A percentile compares a stretch with the other conserved stretches of the same genome.
phyloP scores from a whole-genome alignment of 78 protist genomes.

The Dictyostelium firmibasis region DNA sequence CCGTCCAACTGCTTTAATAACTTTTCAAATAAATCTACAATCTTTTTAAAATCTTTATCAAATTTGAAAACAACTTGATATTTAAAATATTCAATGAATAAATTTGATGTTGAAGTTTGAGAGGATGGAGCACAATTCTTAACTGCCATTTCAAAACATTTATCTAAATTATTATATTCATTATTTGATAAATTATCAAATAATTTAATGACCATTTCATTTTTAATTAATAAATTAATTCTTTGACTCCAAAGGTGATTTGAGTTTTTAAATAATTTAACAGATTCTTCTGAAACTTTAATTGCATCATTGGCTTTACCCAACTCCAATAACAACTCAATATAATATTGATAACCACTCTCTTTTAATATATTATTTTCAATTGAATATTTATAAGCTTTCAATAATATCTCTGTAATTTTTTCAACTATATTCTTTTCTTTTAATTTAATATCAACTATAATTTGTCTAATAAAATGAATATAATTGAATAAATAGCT shows the following conservation, averaged over 20 bases:
- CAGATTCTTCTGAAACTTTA: slow-evolving; percentile 15
- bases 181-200: background rate
- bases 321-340: background rate
- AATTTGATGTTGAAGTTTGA: background rate
- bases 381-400: background rate
- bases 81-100: slow-evolving; percentile 19
- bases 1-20: slow-evolving; percentile 23
- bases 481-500: background rate
- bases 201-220: background rate
- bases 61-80: slow-evolving; percentile 5
- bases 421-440: slow-evolving; percentile 9
- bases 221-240: slow-evolving; percentile 30
- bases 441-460: slow-evolving; percentile 1
- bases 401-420: background rate
- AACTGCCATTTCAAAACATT: slow-evolving; percentile 38
- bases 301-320: slow-evolving; percentile 18
- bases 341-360: slow-evolving; percentile 6
- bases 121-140: background rate
- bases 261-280: background rate
- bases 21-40: slow-evolving; percentile 20
- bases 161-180: background rate
- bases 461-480: slow-evolving; percentile 6
- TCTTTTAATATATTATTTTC: slow-evolving; percentile 11
- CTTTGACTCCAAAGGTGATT: slow-evolving; percentile 48
- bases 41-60: slow-evolving; percentile 7